phyloP scores from a whole-genome alignment of 352 stramenopile species.

The Blastocystis sp. region DNA sequence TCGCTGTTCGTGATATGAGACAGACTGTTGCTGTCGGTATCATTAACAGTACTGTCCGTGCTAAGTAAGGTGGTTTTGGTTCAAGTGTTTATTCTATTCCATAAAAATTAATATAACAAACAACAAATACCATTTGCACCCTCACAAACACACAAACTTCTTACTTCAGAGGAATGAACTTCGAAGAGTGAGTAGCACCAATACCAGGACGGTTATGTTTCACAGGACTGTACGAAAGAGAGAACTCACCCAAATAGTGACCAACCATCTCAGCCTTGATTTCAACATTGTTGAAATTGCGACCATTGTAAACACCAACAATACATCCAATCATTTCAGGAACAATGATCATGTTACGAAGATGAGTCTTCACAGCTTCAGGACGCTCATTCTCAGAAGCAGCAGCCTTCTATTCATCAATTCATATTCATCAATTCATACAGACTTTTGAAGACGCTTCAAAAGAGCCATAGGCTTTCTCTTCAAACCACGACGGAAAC shows the following conservation, averaged over 20 bases:
- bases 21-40: too few relatives aligned
- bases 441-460: conserved; percentile 95
- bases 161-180: conserved; percentile 85
- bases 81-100: too few relatives aligned
- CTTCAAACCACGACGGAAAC: conserved; percentile 96
- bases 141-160: neutral
- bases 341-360: conserved; percentile 99
- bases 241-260: conserved; percentile 99
- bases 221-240: conserved; percentile 90
- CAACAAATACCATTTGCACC: neutral
- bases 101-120: too few relatives aligned
- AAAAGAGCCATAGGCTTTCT: conserved; percentile 98
- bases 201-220: conserved; percentile 96
- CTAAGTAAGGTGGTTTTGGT: too few relatives aligned
- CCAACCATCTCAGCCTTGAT: conserved; percentile 99
- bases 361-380: conserved; percentile 96
- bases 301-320: conserved; percentile 99
- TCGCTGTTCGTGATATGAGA: too few relatives aligned
- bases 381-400: conserved; percentile 86
- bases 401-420: conserved; percentile 93
- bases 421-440: conserved; percentile 68
- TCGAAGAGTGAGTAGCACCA: conserved; percentile 78
- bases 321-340: conserved; percentile 99
- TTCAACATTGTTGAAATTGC: conserved; percentile 97
- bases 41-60: too few relatives aligned